Evolutionary conservation across 352 stramenopile genomes (phyloP).

Genomic region (Pythium phragmiticola): DNA sequence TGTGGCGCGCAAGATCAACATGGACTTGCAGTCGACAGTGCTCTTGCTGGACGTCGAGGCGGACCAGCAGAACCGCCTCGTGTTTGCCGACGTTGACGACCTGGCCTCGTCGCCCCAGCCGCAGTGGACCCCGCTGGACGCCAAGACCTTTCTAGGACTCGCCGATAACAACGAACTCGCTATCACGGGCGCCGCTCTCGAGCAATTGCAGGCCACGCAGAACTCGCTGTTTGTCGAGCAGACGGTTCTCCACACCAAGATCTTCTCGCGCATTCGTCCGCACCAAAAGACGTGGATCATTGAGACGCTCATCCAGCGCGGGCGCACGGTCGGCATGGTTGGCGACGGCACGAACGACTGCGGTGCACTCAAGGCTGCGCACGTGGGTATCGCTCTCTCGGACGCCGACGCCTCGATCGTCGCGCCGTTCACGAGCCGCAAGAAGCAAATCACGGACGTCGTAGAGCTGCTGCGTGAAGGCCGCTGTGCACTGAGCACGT

Average conservation of each 20-base stretch:
- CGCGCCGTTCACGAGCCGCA: conserved; percentile 85
- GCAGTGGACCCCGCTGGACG: conserved; percentile 42
- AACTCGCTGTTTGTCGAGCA: conserved; percentile 47
- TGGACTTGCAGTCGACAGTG: conserved; percentile 59
- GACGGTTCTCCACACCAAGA: conserved; percentile 53
- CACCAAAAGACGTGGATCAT: conserved; percentile 85
- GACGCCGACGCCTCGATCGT: conserved; percentile 85
- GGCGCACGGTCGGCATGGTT: conserved; percentile 65
- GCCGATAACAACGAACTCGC: conserved; percentile 63
- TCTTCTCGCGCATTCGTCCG: conserved; percentile 71
- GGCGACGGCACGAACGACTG: conserved; percentile 83
- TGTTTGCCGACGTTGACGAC: conserved; percentile 67
- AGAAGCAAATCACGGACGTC: conserved; percentile 82
- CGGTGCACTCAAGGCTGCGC: conserved; percentile 81
- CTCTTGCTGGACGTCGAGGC: conserved; percentile 37
- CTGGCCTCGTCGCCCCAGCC: conserved; percentile 31
- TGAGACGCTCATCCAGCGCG: conserved; percentile 55
- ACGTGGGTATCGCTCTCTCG: conserved; percentile 85
- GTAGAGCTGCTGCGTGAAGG: conserved; percentile 86
- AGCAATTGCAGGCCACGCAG: conserved; percentile 35
- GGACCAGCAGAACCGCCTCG: conserved; percentile 20
- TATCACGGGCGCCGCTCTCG: conserved; percentile 59
- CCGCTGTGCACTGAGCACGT: conserved; percentile 85
- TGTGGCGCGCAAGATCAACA: conserved; percentile 69
- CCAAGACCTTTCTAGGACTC: conserved; percentile 48